Percentiles rank a stretch among this genome's conserved stretches.
Conservation (phyloP, 495 filamentous ascomycete genomes). For the Tuber borchii region DNA sequence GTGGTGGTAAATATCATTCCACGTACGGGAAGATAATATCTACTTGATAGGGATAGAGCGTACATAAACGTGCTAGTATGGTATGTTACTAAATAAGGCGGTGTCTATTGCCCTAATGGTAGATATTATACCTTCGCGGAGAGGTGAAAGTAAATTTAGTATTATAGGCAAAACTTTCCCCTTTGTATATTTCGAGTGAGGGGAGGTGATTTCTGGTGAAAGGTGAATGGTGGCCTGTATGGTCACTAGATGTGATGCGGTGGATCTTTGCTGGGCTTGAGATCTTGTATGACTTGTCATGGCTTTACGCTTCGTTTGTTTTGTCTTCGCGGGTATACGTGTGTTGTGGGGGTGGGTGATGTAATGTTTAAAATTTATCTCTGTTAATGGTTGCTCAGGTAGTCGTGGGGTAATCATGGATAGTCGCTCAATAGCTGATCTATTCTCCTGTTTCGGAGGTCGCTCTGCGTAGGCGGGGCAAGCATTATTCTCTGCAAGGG, state of each 20-base stretch:
- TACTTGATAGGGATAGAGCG: too few species aligned
- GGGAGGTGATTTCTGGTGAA: background rate
- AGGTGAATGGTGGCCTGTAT: background rate
- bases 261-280: background rate
- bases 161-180: background rate
- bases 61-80: too few species aligned
- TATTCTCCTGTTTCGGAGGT: background rate
- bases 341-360: background rate
- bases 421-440: background rate
- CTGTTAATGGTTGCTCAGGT: background rate
- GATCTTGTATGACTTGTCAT: background rate
- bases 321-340: background rate
- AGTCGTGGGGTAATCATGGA: background rate
- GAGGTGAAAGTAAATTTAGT: too few species aligned
- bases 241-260: background rate
- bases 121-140: too few species aligned
- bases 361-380: background rate
- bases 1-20: too few species aligned
- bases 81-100: too few species aligned
- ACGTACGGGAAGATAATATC: too few species aligned
- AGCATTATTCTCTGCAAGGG: background rate
- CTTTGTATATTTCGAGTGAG: background rate
- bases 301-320: background rate
- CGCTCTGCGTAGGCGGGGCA: background rate
- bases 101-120: too few species aligned